Evolutionary conservation across 2,329 filamentous ascomycete species (phyloP), one percentile per base, ranked within the genome.

Genomic region (Chaetomium olivaceum): DNA sequence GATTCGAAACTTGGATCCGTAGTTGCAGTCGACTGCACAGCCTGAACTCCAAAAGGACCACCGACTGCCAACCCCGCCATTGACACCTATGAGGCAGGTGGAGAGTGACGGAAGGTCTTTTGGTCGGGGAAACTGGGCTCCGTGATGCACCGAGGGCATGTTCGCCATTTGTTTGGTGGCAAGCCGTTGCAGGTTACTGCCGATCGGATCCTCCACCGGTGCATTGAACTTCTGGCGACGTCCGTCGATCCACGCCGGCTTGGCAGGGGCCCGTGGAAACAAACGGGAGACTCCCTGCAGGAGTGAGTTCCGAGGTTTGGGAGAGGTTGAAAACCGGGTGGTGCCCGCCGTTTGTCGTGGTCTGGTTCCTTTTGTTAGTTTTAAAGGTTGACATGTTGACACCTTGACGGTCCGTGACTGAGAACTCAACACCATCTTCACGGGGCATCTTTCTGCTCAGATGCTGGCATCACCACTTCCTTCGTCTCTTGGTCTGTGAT

Each of bases 331-430:
- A 36, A 62, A 36, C 27, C n/a, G 60, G 61, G 39, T 31, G 39
- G 27, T 23, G 27, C n/a, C 25, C 51, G 36, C 60, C 39, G 31
- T 43, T 19, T 14, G 9, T n/a, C 11, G 27, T 54, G 16, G 25
- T 70, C 55, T 62, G 25, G 61, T 68, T 66, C 58, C 55, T 64
- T 67, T 31, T 23, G 7, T 21, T n/a, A 19, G 23, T 66, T 62
- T 46, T 48, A 23, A 54, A 31, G 25, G 14, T 29, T 31, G 23
- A 27, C 14, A 27, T 19, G 39, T 63, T 66, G 55, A 66, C 66
- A 64, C 66, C 69, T 64, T 58, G 62, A 67, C 69, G 61, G 21
- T 52, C 61, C 23, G 43, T n/a, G 39, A 21, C 31, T 23, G 27
- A 48, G 60, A 23, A 21, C 27, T 33, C 39, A 29, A 16, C 1